phyloP scores from a whole-genome alignment of 2,329 filamentous ascomycete genomes.

The Dryadomyces quercivorus region DNA sequence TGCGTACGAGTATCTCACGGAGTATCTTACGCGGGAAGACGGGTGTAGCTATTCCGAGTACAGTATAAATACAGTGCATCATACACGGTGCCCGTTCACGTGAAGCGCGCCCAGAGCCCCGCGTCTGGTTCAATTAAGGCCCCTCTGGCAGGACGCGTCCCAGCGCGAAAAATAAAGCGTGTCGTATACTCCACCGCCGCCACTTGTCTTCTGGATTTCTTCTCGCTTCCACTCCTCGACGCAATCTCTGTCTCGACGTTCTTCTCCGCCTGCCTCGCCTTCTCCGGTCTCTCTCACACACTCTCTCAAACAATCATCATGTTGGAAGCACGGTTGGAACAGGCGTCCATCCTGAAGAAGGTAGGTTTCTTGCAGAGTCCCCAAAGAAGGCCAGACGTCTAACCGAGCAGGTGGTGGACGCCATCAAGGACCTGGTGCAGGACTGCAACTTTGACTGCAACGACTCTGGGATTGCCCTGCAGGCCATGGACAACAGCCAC shows the following conservation, averaged over 20 bases:
- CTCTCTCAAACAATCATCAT: constrained; percentile 32
- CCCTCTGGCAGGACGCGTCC: constrained; percentile 10
- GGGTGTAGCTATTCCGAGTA: not conserved
- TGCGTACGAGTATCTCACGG: not conserved
- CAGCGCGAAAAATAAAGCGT: constrained; percentile 12
- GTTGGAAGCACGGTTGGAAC: constrained; percentile 96
- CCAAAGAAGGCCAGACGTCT: not conserved
- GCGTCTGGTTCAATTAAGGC: constrained; percentile 12
- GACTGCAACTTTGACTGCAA: constrained; percentile 99
- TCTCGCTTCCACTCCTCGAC: not conserved
- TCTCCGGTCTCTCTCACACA: not conserved
- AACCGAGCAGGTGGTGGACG: constrained; percentile 69
- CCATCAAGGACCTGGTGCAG: constrained; percentile 98
- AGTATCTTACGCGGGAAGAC: too few relatives aligned
- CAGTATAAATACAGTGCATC: not conserved
- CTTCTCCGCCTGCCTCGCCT: not conserved
- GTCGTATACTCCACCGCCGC: constrained; percentile 5
- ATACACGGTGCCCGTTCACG: not conserved
- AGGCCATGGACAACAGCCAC: constrained; percentile 99
- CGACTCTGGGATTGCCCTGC: constrained; percentile 94
- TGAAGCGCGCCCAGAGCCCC: constrained; percentile 8
- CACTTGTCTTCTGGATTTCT: not conserved
- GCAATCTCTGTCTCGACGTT: not conserved
- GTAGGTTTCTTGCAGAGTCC: constrained; percentile 28
- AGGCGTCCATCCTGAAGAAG: constrained; percentile 92